Evolutionary conservation across 108 stramenopile genomes (phyloP), one percentile per base, ranked within the genome.

Genomic region (Pseudonitzschia multiseries): DNA sequence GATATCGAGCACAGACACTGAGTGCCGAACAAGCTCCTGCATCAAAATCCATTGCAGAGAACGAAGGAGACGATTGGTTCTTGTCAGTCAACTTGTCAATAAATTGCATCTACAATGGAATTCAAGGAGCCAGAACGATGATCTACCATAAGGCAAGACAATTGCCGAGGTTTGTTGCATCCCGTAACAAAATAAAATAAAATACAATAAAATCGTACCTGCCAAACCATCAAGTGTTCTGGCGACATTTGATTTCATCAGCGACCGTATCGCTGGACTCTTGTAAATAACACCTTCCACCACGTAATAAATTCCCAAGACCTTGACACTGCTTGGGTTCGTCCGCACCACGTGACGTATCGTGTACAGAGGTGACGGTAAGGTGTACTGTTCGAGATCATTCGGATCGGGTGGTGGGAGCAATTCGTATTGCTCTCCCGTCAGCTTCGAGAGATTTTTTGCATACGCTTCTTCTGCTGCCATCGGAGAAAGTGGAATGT

Each of bases 271-370:
- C 2, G 86, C 78, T 6, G 93, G 93, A 54, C 86, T 71, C 60
- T 91, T 94, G 78, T 93, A 93, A 44, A 93, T 90, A 28, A 89
- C 87, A 33, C 90, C 93, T 66, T 94, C 90, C 48, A 94, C 84
- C n/a, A 94, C 83, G 70, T 94, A 94, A 54, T 94, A 94, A 50
- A 94, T 84, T 14, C 91, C 91, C 65, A 94, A 73, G 13, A 90
- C 73, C 60, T 86, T 92, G 32, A 82, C 72, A 46, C 75, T 83
- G 54, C 69, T 84, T 14, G 74, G 83, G 42, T 78, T 83, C 17
- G 84, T 84, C 61, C 93, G 76, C 29, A 84, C 69, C 36, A 92
- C 89, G 67, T 94, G 91, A 33, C 93, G 86, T 24, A 94, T 86
- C 0, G 91, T 89, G 74, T 87, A 94, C 24, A 94, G 67, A 1